Evolutionary conservation across 148 eudicot genomes (phyloP), one percentile per base, ranked within the genome.

Genomic region (Cornus kousa): DNA sequence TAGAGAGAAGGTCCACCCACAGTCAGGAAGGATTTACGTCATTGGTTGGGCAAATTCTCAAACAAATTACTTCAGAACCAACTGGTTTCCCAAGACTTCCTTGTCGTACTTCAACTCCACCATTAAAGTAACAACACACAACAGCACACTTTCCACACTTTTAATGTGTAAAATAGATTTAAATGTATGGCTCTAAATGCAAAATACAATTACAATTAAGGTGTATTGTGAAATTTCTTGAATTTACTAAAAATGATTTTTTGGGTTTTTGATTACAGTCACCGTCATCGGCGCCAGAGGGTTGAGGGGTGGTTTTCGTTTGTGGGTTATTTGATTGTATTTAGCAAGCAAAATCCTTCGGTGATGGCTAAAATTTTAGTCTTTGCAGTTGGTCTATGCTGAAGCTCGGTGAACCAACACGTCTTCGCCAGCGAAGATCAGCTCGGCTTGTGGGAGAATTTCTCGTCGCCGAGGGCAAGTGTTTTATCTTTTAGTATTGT

Each of bases 311-410:
- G 17, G 14, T 71, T 5, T 24, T 50, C 16, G 6, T 70, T 20
- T 8, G 24, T 10, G 22, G 13, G 73, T 22, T 39, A 67, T 17
- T 2, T 65, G 67, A 48, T 67, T 37, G 79, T 76, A 67, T 77
- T 71, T 23, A 76, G 43, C 79, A 72, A 76, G 85, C 23, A 33
- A 79, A 71, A 10, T 62, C 67, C 17, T 77, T 68, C 48, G 60
- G 77, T 16, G 50, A 76, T 43, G 83, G 84, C 78, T 86, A 81
- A 83, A 73, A 53, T 23, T 80, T 46, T 40, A 33, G 46, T 37
- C 43, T 32, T 59, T 77, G 74, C 74, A 69, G 83, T 75, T 59
- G 43, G 65, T 68, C 75, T 84, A 79, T 73, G 40, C 68, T 73
- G 14, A 19, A 67, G 68, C 31, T 50, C 55, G 81, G 57, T 43